Evolutionary conservation across 2,329 filamentous ascomycete genomes (phyloP), one percentile per base, ranked within the genome.

Genomic region (Diaporthe longicolla): DNA sequence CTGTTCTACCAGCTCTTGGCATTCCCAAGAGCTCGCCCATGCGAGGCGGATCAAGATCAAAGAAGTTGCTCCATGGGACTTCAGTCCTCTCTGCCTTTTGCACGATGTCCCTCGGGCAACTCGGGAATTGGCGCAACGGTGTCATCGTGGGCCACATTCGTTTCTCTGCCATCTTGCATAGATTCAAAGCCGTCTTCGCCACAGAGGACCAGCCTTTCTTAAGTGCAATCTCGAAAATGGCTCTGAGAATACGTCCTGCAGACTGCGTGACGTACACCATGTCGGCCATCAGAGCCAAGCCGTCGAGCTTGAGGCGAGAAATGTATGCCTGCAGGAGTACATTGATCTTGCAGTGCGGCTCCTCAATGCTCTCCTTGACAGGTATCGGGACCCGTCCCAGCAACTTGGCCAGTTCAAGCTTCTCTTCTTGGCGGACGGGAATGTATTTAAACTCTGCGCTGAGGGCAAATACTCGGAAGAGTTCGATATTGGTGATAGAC

Each of bases 81-180:
- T 98, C 95, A 75, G 98, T 97, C 78, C 95, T 91, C 85, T 99
- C 97, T 4, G 95, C 93, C 84, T 98, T 98, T 77, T 94, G 92
- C 65, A 98, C 87, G 70, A 98, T 94, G 74, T 98, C 96, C 54
- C 91, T 88, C 4, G 95, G 92, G 80, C 95, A 98, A 52, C 87
- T 86, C 4, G 93, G 90, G 81, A 99, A 99, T 80, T 99, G 97
- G 71, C 97, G 91, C 43, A 99, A 87, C 15, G 97, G 97, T 50
- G 95, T 94, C 97, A 98, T 99, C 8, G 96, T 98, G 19, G 96
- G 95, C 97, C 97, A 99, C 97, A 99, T 99, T 66, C 97, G 91
- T 88, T 98, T 98, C 86, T 99, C 97, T 0, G 96, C 97, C 95
- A 98, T 98, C 86, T 99, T 99, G 86, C 97, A 99, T 70, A 99